Conservation (phyloP, 148 eudicot species). For the Nepenthes mirabilis region DNA sequence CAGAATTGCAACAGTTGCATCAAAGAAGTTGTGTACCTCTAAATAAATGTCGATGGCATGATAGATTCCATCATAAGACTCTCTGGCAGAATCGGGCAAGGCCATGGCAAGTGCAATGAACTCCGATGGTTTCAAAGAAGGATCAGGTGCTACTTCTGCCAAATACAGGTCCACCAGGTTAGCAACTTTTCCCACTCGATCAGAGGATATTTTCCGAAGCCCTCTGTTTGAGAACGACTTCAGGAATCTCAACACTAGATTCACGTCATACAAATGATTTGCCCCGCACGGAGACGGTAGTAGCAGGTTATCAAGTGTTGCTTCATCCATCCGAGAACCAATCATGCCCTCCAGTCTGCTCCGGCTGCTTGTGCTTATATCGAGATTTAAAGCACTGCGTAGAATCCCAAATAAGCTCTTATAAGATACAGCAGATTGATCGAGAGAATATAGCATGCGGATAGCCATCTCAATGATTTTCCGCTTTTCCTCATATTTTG, state of each 20-base stretch:
- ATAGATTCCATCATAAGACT: constrained; percentile 53
- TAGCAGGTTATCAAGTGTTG: constrained; percentile 57
- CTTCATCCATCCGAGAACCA: constrained; percentile 53
- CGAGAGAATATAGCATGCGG: constrained; percentile 30
- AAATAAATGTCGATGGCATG: constrained; percentile 61
- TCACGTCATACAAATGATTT: constrained; percentile 47
- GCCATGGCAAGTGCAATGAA: constrained; percentile 43
- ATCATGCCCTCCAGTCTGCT: constrained; percentile 47
- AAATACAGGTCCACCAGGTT: constrained; percentile 47
- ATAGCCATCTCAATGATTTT: constrained; percentile 36
- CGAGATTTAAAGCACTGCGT: constrained; percentile 22
- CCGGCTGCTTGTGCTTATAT: constrained; percentile 18
- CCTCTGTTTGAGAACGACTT: constrained; percentile 26
- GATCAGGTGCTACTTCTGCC: constrained; percentile 85
- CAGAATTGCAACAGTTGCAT: background rate
- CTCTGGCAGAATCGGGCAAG: constrained; percentile 63
- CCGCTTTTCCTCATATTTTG: constrained; percentile 31
- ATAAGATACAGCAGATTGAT: constrained; percentile 25
- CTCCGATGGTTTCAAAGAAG: constrained; percentile 46
- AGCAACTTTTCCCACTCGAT: constrained; percentile 38
- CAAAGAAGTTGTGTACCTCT: constrained; percentile 31
- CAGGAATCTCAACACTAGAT: constrained; percentile 51
- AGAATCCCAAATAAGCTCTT: constrained; percentile 47
- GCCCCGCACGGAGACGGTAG: constrained; percentile 42
- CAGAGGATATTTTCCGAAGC: constrained; percentile 11